Percentiles rank a stretch among this genome's conserved stretches.
These are phyloP conservation scores for Lavandula angustifolia DNA, from an alignment of 257 asterid species.

Conservation along the genomic window DNA sequence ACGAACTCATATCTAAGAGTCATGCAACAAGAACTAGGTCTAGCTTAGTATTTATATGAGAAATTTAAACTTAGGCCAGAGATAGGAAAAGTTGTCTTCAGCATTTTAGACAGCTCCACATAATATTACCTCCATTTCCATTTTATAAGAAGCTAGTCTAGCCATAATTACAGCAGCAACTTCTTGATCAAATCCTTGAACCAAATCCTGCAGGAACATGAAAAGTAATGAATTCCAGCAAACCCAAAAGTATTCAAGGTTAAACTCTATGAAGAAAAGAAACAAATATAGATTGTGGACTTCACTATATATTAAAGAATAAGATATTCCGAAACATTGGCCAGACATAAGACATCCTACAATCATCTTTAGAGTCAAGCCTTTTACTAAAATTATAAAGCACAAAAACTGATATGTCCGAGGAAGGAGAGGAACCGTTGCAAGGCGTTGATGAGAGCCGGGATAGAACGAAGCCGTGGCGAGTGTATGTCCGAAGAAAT, in stretches of 20 bases:
- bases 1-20: conserved; percentile 6
- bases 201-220: conserved; percentile 61
- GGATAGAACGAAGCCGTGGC: no score
- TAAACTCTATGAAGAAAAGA: conserved; percentile 6
- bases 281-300: neutral
- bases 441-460: no score
- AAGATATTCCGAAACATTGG: conserved; percentile 12
- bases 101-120: conserved; percentile 3
- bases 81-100: conserved; percentile 9
- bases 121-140: conserved; percentile 88
- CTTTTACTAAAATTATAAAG: neutral
- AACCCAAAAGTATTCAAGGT: neutral
- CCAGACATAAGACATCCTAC: neutral
- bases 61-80: conserved; percentile 17
- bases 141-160: conserved; percentile 88
- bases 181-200: conserved; percentile 98
- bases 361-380: neutral
- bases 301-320: conserved; percentile 2
- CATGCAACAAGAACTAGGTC: conserved; percentile 12
- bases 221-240: conserved; percentile 24
- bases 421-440: no score
- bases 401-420: neutral
- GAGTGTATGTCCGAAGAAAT: no score
- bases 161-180: conserved; percentile 94
- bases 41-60: conserved; percentile 13